These are phyloP conservation scores for Elsinoe fawcettii DNA, from an alignment of 2,329 filamentous ascomycete genomes.

Conservation along the genomic window DNA sequence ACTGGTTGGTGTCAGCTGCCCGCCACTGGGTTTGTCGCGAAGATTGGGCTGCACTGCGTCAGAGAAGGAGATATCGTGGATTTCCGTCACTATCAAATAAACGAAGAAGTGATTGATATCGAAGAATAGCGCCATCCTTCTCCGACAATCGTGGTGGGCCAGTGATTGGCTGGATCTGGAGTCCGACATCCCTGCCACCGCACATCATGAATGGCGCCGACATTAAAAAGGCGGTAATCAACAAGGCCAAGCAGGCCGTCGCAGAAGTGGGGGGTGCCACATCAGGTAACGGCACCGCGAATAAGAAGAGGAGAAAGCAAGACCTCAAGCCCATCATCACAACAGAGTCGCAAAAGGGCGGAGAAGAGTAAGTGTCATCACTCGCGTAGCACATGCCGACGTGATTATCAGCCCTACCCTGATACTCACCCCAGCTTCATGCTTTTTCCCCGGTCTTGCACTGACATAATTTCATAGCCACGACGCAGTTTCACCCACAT, in stretches of 20 bases:
- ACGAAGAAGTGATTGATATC: not conserved
- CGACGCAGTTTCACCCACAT: conserved; percentile 10
- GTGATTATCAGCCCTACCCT: conserved; percentile 15
- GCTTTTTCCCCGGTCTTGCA: conserved; percentile 13
- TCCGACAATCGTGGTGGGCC: not conserved
- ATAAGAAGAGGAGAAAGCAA: conserved; percentile 67
- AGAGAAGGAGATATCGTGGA: not conserved
- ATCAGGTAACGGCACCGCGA: conserved; percentile 32
- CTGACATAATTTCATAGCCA: not conserved
- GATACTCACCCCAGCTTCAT: not conserved
- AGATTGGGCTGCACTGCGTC: too few species aligned
- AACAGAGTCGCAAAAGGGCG: conserved; percentile 48
- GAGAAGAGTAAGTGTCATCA: conserved; percentile 35
- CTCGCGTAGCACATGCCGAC: conserved; percentile 20
- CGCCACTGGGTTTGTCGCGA: not conserved
- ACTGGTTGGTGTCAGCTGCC: too few species aligned
- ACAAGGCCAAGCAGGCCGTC: conserved; percentile 56
- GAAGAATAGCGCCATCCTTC: not conserved
- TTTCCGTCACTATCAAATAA: not conserved
- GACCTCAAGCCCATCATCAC: conserved; percentile 69
- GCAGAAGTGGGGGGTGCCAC: conserved; percentile 46
- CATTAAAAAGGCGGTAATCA: conserved; percentile 57
- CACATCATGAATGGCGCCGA: conserved; percentile 55
- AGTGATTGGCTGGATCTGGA: not conserved
- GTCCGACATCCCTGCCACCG: not conserved